Conservation (phyloP, 495 filamentous ascomycete species). For the Monascus purpureus region DNA sequence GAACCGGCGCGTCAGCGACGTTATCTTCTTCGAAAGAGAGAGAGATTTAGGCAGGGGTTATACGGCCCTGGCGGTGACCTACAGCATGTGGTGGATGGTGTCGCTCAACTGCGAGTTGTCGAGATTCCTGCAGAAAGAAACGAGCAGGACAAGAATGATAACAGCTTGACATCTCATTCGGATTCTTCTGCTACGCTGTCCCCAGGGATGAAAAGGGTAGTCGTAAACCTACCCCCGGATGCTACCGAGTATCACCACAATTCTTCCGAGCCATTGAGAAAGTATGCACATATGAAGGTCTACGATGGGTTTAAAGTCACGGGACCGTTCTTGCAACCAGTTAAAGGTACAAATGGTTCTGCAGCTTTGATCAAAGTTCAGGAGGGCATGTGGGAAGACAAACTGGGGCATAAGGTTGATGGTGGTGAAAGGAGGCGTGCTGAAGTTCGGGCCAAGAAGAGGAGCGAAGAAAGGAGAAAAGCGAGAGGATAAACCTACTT, state of each 20-base stretch:
- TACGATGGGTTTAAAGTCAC: constrained; percentile 47
- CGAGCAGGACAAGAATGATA: constrained; percentile 2
- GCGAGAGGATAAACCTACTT: constrained; percentile 11
- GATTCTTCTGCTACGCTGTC: constrained; percentile 30
- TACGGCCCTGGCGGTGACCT: constrained; percentile 71
- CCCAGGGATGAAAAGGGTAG: constrained; percentile 40
- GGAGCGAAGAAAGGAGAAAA: constrained; percentile 33
- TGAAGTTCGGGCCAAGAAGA: constrained; percentile 63
- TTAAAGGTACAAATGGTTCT: constrained; percentile 46
- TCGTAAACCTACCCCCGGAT: constrained; percentile 61
- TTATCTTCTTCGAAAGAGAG: constrained; percentile 77
- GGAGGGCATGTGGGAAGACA: constrained; percentile 82
- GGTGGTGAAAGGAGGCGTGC: constrained; percentile 84
- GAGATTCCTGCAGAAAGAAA: constrained; percentile 35
- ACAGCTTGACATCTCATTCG: constrained; percentile 1
- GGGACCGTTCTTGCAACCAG: constrained; percentile 52
- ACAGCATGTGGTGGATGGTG: constrained; percentile 55
- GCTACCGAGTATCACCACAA: constrained; percentile 27
- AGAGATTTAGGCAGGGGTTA: constrained; percentile 61
- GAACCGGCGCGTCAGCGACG: constrained; percentile 68
- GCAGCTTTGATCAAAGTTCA: constrained; percentile 52
- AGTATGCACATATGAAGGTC: constrained; percentile 51
- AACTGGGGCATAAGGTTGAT: constrained; percentile 78
- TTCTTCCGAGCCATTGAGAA: constrained; percentile 22
- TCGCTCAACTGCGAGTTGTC: constrained; percentile 52